Percentiles rank a stretch among this genome's conserved stretches.
Conservation (phyloP, 768 basidiomycete species). For the Serendipita sp. region DNA sequence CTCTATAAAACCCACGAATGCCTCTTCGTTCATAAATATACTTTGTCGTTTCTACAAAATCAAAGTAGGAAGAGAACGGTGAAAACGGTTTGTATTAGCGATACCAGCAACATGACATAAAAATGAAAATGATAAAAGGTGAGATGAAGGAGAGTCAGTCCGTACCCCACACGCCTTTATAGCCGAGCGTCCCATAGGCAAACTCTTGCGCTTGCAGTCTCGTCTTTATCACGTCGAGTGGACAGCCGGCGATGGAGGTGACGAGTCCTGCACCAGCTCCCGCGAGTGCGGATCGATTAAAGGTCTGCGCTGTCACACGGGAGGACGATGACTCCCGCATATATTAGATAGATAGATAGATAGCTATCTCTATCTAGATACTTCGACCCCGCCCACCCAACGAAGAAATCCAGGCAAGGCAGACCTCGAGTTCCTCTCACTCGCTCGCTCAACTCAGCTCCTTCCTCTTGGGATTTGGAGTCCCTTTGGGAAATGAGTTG, state of each 20-base stretch:
- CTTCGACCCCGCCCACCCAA: not conserved
- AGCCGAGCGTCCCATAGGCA: constrained; percentile 49
- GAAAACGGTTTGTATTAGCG: not conserved
- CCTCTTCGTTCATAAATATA: constrained; percentile 51
- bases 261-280: constrained; percentile 92
- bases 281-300: constrained; percentile 25
- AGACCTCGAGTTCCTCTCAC: not conserved
- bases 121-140: not conserved
- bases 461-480: not conserved
- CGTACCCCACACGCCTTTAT: constrained; percentile 62
- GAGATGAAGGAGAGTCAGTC: constrained; percentile 9
- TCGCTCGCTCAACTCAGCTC: no score
- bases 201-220: constrained; percentile 86
- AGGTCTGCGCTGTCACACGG: constrained; percentile 14
- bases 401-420: not conserved
- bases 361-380: no score
- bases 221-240: constrained; percentile 95
- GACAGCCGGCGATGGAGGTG: constrained; percentile 87
- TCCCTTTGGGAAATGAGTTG: not conserved
- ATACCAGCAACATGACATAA: constrained; percentile 7
- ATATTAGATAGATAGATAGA: not conserved
- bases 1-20: constrained; percentile 80
- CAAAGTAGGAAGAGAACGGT: not conserved
- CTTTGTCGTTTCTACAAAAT: constrained; percentile 32
- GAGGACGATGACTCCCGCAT: constrained; percentile 15